These are phyloP conservation scores for Poa annua DNA, from an alignment of 176 grass and related monocot genomes.

Conservation along the genomic window DNA sequence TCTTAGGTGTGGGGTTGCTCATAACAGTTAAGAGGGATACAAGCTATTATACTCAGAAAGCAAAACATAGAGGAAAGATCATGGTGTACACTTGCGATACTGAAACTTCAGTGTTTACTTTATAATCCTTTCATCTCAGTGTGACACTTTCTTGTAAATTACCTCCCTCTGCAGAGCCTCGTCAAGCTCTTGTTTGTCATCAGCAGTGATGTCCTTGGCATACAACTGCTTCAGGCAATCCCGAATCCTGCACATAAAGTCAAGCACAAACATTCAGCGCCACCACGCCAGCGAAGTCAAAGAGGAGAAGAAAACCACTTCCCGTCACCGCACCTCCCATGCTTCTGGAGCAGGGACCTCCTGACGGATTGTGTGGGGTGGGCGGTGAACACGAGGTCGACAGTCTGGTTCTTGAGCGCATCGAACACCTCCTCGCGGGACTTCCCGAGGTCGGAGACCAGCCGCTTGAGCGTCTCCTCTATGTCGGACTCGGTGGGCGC, in stretches of 20 bases:
- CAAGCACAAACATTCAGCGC: conserved; percentile 22
- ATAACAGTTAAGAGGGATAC: background rate
- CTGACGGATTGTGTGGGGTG: conserved; percentile 92
- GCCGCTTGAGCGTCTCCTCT: conserved; percentile 92
- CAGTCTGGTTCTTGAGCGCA: conserved; percentile 93
- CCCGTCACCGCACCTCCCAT: conserved; percentile 52
- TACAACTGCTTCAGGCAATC: conserved; percentile 81
- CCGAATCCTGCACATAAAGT: conserved; percentile 72
- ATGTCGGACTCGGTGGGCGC: conserved; percentile 96
- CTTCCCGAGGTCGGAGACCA: conserved; percentile 73
- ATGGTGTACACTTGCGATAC: background rate
- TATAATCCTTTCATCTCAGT: background rate
- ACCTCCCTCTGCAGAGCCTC: conserved; percentile 99
- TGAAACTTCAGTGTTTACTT: background rate
- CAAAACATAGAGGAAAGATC: conserved; percentile 16
- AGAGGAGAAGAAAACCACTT: background rate
- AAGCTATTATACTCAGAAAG: background rate
- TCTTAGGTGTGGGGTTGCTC: background rate
- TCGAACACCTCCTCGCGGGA: conserved; percentile 90
- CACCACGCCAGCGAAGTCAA: background rate
- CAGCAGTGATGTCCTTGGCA: conserved; percentile 89
- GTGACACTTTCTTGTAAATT: conserved; percentile 1
- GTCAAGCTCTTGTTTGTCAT: conserved; percentile 96
- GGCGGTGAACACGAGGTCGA: conserved; percentile 96
- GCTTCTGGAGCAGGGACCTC: conserved; percentile 97